These are phyloP conservation scores for Auriscalpium vulgare DNA, from an alignment of 768 basidiomycete genomes.

Conservation along the genomic window DNA sequence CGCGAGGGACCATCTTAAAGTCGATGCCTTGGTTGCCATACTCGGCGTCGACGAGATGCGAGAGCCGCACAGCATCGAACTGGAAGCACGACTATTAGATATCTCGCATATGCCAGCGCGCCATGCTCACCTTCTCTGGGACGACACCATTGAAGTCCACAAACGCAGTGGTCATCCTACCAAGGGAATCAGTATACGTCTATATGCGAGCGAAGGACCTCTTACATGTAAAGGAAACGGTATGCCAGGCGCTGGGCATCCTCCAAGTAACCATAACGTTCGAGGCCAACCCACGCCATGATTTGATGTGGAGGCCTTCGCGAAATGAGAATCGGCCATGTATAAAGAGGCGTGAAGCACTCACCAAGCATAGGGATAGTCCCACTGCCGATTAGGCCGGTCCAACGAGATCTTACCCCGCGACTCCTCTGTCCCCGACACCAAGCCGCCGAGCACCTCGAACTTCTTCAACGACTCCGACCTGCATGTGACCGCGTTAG, in stretches of 20 bases:
- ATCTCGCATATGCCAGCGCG: too few relatives aligned
- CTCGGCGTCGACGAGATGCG: conserved; percentile 94
- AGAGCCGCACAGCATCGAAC: conserved; percentile 95
- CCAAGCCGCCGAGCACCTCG: conserved; percentile 90
- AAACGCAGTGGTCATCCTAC: conserved; percentile 87
- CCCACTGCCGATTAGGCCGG: conserved; percentile 98
- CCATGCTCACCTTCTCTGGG: conserved; percentile 74
- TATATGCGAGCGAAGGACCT: conserved; percentile 6
- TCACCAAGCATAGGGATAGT: conserved; percentile 84
- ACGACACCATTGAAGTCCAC: conserved; percentile 98
- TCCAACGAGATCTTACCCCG: conserved; percentile 93
- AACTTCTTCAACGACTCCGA: conserved; percentile 88
- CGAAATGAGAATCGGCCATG: conserved; percentile 9
- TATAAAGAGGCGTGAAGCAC: conserved; percentile 10
- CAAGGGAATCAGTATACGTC: not conserved
- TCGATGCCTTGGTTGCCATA: conserved; percentile 95
- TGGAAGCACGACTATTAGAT: conserved; percentile 17
- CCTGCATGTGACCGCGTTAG: conserved; percentile 30
- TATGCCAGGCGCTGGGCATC: conserved; percentile 92
- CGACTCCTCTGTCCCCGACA: conserved; percentile 94
- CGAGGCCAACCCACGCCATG: conserved; percentile 96
- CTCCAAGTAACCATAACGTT: conserved; percentile 91
- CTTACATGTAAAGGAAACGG: conserved; percentile 94
- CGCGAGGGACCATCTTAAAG: conserved; percentile 95
- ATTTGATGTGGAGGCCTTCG: conserved; percentile 93